Percentiles rank a stretch among this genome's conserved stretches.
phyloP scores from a whole-genome alignment of 78 protist species.

The Dictyostelium citrinum region DNA sequence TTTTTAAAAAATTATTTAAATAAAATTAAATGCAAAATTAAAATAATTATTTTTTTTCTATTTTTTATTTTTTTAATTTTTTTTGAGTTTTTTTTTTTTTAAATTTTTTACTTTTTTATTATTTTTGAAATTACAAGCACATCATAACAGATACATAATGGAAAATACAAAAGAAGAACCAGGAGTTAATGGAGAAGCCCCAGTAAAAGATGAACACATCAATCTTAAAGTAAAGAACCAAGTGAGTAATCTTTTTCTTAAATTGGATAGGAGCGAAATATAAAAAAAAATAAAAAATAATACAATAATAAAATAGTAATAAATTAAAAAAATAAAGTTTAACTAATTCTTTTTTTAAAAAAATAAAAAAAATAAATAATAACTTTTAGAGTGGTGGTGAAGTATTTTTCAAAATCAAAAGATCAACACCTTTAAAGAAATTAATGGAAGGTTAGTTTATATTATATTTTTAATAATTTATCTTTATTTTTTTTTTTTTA shows the following conservation, averaged over 20 bases:
- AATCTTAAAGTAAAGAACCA: slow-evolving; percentile 21
- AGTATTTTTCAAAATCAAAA: slow-evolving; percentile 77
- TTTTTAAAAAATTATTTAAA: too few species aligned
- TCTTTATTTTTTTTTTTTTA: not conserved
- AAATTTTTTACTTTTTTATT: not conserved
- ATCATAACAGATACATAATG: not conserved
- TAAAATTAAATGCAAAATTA: too few species aligned
- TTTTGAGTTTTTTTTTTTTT: not conserved
- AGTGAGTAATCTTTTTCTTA: not conserved
- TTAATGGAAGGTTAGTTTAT: slow-evolving; percentile 59
- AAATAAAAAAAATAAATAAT: not conserved
- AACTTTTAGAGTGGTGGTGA: slow-evolving; percentile 13
- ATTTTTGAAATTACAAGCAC: not conserved
- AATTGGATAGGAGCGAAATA: too few species aligned
- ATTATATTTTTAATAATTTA: not conserved
- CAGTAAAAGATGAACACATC: slow-evolving; percentile 39
- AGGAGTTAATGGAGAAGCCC: not conserved
- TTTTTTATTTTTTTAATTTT: not conserved
- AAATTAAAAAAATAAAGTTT: not conserved
- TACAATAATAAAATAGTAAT: not conserved
- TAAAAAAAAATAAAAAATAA: not conserved
- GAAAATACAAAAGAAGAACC: slow-evolving; percentile 1
- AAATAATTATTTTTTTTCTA: not conserved
- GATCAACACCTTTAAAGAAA: slow-evolving; percentile 58
- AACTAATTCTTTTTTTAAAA: not conserved